These are phyloP conservation scores for Psilocybe subaeruginosa DNA, from an alignment of 768 basidiomycete species.

Conservation along the genomic window DNA sequence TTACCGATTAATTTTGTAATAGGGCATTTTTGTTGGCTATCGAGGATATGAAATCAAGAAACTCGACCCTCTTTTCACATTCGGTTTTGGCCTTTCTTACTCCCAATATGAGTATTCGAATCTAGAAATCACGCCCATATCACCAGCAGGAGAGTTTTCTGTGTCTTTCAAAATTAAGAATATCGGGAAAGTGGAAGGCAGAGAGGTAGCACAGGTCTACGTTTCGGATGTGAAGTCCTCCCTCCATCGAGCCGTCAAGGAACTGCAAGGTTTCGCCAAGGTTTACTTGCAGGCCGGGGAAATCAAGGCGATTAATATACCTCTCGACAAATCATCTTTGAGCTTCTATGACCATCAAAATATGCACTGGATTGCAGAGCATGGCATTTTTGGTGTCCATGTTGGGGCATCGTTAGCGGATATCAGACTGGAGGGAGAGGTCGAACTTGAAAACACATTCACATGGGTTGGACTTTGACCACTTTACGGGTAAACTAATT, in stretches of 20 bases:
- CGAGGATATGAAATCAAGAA: slow-evolving; percentile 49
- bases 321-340: slow-evolving; percentile 50
- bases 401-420: slow-evolving; percentile 51
- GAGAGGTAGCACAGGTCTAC: slow-evolving; percentile 53
- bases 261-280: slow-evolving; percentile 53
- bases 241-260: slow-evolving; percentile 46
- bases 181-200: slow-evolving; percentile 43
- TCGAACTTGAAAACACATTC: slow-evolving; percentile 36
- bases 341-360: slow-evolving; percentile 50
- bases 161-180: slow-evolving; percentile 51
- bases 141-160: slow-evolving; percentile 34
- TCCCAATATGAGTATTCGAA: slow-evolving; percentile 56
- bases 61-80: slow-evolving; percentile 51
- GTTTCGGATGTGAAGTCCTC: slow-evolving; percentile 43
- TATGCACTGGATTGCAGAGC: slow-evolving; percentile 49
- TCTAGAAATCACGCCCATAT: slow-evolving; percentile 37
- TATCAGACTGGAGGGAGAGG: slow-evolving; percentile 36
- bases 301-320: slow-evolving; percentile 36
- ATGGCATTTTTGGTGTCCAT: slow-evolving; percentile 45
- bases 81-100: slow-evolving; percentile 65
- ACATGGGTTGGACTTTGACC: slow-evolving; percentile 45
- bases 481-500: too few relatives aligned
- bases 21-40: slow-evolving; percentile 58
- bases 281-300: slow-evolving; percentile 47
- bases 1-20: slow-evolving; percentile 6